These are phyloP conservation scores for Colletotrichum liaoningense DNA, from an alignment of 2,329 filamentous ascomycete species.

Conservation along the genomic window DNA sequence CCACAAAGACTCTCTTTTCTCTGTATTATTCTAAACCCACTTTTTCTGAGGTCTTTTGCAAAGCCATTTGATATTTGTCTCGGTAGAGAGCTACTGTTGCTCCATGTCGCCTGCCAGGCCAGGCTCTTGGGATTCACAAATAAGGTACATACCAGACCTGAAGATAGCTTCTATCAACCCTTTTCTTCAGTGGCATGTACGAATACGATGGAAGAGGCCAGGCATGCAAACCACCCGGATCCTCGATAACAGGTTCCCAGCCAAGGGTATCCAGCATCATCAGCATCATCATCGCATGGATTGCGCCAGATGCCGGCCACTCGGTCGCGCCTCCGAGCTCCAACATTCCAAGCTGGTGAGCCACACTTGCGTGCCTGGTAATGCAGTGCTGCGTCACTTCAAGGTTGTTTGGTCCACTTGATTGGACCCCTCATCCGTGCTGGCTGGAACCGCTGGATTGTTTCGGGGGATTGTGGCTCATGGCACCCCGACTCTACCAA, in stretches of 20 bases:
- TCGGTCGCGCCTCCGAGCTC: neutral
- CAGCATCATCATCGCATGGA: slow-evolving; percentile 25
- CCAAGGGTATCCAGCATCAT: neutral
- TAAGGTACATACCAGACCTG: neutral
- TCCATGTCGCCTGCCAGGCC: neutral
- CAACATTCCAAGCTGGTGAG: neutral
- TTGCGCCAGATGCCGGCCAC: neutral
- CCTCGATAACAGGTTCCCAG: neutral
- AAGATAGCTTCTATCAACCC: neutral
- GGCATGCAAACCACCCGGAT: neutral
- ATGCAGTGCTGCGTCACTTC: slow-evolving; percentile 35
- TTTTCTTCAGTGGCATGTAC: neutral
- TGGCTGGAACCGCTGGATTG: neutral
- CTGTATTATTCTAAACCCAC: neutral
- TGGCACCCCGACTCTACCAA: slow-evolving; percentile 16
- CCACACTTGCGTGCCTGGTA: slow-evolving; percentile 30
- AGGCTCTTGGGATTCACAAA: neutral
- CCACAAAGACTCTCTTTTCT: neutral
- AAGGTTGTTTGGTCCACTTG: slow-evolving; percentile 20
- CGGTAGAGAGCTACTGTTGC: neutral
- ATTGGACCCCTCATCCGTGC: slow-evolving; percentile 25
- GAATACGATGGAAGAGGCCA: neutral
- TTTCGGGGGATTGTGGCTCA: slow-evolving; percentile 25
- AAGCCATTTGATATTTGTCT: neutral
- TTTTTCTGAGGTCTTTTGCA: neutral